phyloP scores from a whole-genome alignment of 2,329 filamentous ascomycete species.

The Pochonia chlamydosporia region DNA sequence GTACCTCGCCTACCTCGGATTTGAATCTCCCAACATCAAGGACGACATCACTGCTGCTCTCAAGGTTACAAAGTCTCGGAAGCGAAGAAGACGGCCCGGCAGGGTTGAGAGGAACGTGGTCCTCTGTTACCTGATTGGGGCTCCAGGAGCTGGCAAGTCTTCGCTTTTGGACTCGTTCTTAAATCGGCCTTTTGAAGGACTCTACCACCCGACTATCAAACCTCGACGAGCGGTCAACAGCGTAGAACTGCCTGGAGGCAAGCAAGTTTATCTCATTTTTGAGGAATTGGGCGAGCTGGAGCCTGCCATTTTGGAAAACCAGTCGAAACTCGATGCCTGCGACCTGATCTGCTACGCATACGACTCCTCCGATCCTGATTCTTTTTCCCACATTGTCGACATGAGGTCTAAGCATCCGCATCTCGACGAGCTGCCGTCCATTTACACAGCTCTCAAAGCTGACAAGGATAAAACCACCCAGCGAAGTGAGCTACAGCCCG shows the following conservation, averaged over 20 bases:
- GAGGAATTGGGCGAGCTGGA: conserved; percentile 96
- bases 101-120: conserved; percentile 93
- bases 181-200: conserved; percentile 74
- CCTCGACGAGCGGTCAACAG: conserved; percentile 91
- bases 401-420: conserved; percentile 74
- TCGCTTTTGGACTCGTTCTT: conserved; percentile 87
- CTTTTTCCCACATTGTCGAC: conserved; percentile 84
- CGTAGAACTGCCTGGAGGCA: conserved; percentile 90
- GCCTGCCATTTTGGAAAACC: conserved; percentile 88
- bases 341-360: conserved; percentile 94
- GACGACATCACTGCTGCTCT: conserved; percentile 76
- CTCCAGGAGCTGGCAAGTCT: conserved; percentile 83
- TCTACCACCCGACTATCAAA: conserved; percentile 92
- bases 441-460: conserved; percentile 91
- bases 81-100: conserved; percentile 73
- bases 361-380: conserved; percentile 94
- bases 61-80: conserved; percentile 88
- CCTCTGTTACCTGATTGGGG: conserved; percentile 85
- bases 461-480: conserved; percentile 97
- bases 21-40: conserved; percentile 73
- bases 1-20: conserved; percentile 93
- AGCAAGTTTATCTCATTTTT: conserved; percentile 93
- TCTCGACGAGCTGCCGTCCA: conserved; percentile 80
- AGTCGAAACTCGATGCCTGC: conserved; percentile 82
- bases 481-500: conserved; percentile 81